Conservation (phyloP, 2,329 filamentous ascomycete genomes). For the Alternaria angustiovoidea region DNA sequence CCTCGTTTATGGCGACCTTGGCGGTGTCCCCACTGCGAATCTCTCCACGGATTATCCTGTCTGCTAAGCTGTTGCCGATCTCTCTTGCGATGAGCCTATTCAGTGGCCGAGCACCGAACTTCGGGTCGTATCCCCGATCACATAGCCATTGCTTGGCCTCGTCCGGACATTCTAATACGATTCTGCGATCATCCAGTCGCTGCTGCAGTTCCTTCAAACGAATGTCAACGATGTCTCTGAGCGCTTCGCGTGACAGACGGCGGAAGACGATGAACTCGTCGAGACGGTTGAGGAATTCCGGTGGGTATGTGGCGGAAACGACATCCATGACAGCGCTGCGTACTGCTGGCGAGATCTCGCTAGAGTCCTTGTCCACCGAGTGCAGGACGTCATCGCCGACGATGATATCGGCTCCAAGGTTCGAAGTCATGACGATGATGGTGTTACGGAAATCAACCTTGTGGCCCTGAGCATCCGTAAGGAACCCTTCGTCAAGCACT, state of each 20-base stretch:
- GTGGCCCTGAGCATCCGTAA: slow-evolving; percentile 94
- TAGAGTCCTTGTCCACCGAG: slow-evolving; percentile 62
- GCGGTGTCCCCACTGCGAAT: slow-evolving; percentile 79
- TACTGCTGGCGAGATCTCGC: slow-evolving; percentile 75
- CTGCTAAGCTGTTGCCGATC: slow-evolving; percentile 86
- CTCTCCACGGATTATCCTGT: slow-evolving; percentile 88
- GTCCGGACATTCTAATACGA: slow-evolving; percentile 74
- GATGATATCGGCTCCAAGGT: slow-evolving; percentile 90
- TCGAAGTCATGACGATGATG: slow-evolving; percentile 94
- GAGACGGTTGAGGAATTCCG: slow-evolving; percentile 95
- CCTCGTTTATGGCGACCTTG: slow-evolving; percentile 71
- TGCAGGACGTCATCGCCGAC: slow-evolving; percentile 75
- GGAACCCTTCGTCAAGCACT: slow-evolving; percentile 93
- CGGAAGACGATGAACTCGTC: slow-evolving; percentile 98
- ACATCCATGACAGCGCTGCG: slow-evolving; percentile 88
- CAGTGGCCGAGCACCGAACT: slow-evolving; percentile 87
- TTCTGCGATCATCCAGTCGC: slow-evolving; percentile 84
- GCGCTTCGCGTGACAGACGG: slow-evolving; percentile 76
- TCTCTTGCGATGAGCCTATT: slow-evolving; percentile 91
- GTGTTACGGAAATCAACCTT: slow-evolving; percentile 97
- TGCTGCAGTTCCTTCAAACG: slow-evolving; percentile 83
- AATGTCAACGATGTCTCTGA: slow-evolving; percentile 94
- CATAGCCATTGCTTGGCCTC: slow-evolving; percentile 86
- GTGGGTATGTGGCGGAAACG: slow-evolving; percentile 76
- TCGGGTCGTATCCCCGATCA: slow-evolving; percentile 87